Evolutionary conservation across 106 monocot genomes (phyloP).

Genomic region (Iris macrosiphon): DNA sequence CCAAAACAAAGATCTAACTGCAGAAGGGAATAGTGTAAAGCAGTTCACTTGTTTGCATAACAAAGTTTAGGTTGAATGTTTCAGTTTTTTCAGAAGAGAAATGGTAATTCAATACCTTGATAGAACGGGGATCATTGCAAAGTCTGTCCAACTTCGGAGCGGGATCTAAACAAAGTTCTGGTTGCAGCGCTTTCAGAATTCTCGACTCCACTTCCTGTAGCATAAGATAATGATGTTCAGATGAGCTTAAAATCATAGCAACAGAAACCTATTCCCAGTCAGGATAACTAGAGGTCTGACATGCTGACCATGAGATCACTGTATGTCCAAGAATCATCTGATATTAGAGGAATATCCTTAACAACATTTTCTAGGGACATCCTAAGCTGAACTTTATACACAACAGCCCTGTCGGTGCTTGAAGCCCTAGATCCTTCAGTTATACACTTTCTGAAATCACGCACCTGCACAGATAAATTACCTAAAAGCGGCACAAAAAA

Average conservation of each 20-base stretch:
- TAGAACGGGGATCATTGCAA: slow-evolving; percentile 32
- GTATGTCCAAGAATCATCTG: slow-evolving; percentile 97
- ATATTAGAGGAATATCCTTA: slow-evolving; percentile 72
- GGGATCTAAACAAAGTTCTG: slow-evolving; percentile 70
- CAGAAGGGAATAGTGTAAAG: slow-evolving; percentile 12
- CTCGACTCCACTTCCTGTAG: slow-evolving; percentile 87
- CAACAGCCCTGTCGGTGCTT: slow-evolving; percentile 22
- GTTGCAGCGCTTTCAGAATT: slow-evolving; percentile 72
- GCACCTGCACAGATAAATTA: slow-evolving; percentile 44
- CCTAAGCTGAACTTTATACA: slow-evolving; percentile 68
- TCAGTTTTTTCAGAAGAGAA: background rate
- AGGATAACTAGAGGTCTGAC: background rate
- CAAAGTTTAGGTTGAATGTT: background rate
- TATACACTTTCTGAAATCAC: slow-evolving; percentile 70
- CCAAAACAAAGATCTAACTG: slow-evolving; percentile 72
- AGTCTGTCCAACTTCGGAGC: slow-evolving; percentile 70
- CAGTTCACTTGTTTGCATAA: slow-evolving; percentile 2
- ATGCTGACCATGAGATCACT: slow-evolving; percentile 74
- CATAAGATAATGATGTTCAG: slow-evolving; percentile 9
- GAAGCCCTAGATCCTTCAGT: slow-evolving; percentile 28
- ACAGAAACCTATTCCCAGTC: background rate
- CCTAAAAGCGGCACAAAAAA: no score
- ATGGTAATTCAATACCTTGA: slow-evolving; percentile 46
- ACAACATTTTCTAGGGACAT: slow-evolving; percentile 95
- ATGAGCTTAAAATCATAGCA: background rate